Evolutionary conservation across 202 grass and related monocot species (phyloP).

Genomic region (Panicum virgatum): DNA sequence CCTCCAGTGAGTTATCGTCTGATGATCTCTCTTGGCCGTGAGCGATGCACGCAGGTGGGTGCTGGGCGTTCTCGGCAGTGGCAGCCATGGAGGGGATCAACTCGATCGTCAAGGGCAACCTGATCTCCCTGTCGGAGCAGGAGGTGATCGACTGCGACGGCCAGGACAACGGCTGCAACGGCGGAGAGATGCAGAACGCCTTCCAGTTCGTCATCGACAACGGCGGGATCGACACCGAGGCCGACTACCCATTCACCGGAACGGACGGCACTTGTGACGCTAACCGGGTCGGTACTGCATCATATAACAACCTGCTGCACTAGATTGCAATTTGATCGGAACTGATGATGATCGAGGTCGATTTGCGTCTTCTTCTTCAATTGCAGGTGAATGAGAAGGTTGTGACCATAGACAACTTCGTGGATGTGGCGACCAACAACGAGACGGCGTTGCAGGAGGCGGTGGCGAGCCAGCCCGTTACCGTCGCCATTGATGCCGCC

Average conservation of each 20-base stretch:
- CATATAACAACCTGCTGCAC: not conserved
- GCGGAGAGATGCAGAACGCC: not conserved
- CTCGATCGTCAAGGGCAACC: slow-evolving; percentile 6
- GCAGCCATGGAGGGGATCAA: slow-evolving; percentile 31
- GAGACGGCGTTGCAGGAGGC: slow-evolving; percentile 22
- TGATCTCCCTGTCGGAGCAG: slow-evolving; percentile 25
- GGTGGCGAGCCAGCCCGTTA: slow-evolving; percentile 27
- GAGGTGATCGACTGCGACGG: slow-evolving; percentile 32
- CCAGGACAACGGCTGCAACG: slow-evolving; percentile 5
- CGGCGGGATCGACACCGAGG: slow-evolving; percentile 13
- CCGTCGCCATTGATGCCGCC: slow-evolving; percentile 53
- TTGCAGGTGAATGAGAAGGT: slow-evolving; percentile 3
- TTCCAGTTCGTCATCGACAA: slow-evolving; percentile 20
- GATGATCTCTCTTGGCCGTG: not conserved
- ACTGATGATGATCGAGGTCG: not conserved
- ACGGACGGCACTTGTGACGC: not conserved
- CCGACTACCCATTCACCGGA: slow-evolving; percentile 3
- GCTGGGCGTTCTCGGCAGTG: slow-evolving; percentile 31
- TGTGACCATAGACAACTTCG: not conserved
- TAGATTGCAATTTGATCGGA: not conserved
- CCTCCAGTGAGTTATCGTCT: not conserved
- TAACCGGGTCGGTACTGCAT: not conserved
- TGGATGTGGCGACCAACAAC: not conserved
- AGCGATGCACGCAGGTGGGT: slow-evolving; percentile 2
- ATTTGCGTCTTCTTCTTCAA: not conserved